Conservation (phyloP, 1,139 yeast species). For the Saccharomyces pastorianus region DNA sequence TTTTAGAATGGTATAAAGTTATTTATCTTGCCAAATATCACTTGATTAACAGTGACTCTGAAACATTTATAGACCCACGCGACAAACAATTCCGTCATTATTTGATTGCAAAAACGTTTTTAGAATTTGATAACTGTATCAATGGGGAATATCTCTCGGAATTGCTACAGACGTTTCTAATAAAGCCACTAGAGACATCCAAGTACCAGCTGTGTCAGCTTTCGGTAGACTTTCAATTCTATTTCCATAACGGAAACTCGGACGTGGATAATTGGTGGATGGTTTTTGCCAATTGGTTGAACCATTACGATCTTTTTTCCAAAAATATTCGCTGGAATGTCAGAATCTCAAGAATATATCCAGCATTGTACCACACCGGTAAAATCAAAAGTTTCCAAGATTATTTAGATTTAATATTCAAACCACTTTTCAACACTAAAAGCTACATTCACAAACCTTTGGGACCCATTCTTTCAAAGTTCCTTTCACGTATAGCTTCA, state of each 20-base stretch:
- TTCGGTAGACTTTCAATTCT: conserved; percentile 24
- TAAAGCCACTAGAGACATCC: conserved; percentile 23
- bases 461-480: conserved; percentile 7
- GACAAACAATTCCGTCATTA: conserved; percentile 8
- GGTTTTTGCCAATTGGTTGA: conserved; percentile 14
- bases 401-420: neutral
- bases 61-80: conserved; percentile 3
- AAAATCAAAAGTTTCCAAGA: conserved; percentile 5
- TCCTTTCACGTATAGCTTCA: conserved; percentile 11
- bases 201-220: conserved; percentile 27
- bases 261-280: conserved; percentile 13
- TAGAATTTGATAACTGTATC: conserved; percentile 24
- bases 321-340: conserved; percentile 19
- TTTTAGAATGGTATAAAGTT: conserved; percentile 19
- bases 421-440: neutral
- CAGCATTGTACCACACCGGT: conserved; percentile 8
- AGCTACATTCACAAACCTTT: neutral
- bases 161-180: conserved; percentile 20
- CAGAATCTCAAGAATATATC: conserved; percentile 11
- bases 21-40: conserved; percentile 15
- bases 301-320: conserved; percentile 15
- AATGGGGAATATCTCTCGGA: conserved; percentile 28
- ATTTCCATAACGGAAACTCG: neutral
- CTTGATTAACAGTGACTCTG: conserved; percentile 7
- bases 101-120: conserved; percentile 14